phyloP scores from a whole-genome alignment of 345 rosid species.

The Crucihimalaya himalaica region DNA sequence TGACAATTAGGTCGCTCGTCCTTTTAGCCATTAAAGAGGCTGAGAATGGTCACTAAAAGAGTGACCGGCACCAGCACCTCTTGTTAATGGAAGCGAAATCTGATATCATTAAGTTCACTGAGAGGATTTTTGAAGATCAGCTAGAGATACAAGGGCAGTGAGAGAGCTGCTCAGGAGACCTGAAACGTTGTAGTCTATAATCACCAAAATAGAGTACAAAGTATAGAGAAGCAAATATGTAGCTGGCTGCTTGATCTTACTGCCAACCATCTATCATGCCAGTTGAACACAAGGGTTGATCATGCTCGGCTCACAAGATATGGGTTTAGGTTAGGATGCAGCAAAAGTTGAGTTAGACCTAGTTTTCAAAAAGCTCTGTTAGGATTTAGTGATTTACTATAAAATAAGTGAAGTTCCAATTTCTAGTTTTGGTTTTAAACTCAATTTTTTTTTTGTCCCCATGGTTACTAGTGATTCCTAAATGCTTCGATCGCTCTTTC shows the following conservation, averaged over 20 bases:
- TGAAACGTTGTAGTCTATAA: neutral
- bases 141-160: neutral
- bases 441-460: too few relatives aligned
- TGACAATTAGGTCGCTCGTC: too few relatives aligned
- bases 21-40: neutral
- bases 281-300: neutral
- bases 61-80: neutral
- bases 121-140: neutral
- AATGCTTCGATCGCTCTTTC: neutral
- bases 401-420: too few relatives aligned
- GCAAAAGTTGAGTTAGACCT: neutral
- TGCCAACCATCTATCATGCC: neutral
- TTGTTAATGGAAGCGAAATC: neutral
- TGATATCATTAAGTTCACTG: neutral
- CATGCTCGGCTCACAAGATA: neutral
- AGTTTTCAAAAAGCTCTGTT: too few relatives aligned
- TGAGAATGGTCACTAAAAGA: neutral
- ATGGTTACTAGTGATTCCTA: neutral
- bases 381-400: too few relatives aligned
- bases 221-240: neutral
- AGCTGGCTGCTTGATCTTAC: slow-evolving; percentile 2
- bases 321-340: neutral
- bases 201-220: neutral
- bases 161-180: neutral
- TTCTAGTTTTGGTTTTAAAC: too few relatives aligned